phyloP scores from a whole-genome alignment of 129 eudicot species.

The Smallanthus sonchifolius region DNA sequence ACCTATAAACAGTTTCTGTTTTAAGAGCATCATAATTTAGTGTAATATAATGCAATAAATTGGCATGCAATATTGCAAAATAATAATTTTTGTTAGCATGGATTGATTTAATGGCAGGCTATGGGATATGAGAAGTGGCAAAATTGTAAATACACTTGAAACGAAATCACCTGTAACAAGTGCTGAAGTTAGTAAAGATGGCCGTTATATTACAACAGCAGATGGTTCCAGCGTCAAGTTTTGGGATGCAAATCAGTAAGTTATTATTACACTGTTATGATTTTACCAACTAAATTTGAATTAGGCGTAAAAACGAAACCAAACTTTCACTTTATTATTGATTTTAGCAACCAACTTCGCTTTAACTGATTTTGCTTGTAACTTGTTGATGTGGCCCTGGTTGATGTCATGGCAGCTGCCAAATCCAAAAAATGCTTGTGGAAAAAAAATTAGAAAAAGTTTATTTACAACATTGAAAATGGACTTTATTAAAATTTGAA shows the following conservation, averaged over 20 bases:
- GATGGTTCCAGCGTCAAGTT: conserved; percentile 79
- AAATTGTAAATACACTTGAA: conserved; percentile 72
- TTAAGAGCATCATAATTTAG: background rate
- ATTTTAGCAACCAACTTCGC: too few relatives aligned
- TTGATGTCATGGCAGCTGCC: background rate
- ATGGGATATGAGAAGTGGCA: conserved; percentile 87
- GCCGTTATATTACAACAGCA: conserved; percentile 79
- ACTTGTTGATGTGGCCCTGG: background rate
- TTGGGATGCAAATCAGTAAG: conserved; percentile 94
- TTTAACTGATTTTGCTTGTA: background rate
- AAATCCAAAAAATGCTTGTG: background rate
- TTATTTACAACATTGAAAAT: background rate
- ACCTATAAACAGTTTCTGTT: background rate
- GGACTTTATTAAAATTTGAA: too few relatives aligned
- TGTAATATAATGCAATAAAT: background rate
- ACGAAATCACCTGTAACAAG: conserved; percentile 77
- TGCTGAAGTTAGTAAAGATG: conserved; percentile 82
- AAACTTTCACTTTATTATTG: background rate
- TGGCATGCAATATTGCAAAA: background rate
- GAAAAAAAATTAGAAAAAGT: background rate
- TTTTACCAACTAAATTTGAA: background rate
- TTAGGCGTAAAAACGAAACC: background rate
- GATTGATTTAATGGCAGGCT: conserved; percentile 38
- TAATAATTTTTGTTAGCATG: background rate
- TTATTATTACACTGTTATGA: background rate